Evolutionary conservation across 495 filamentous ascomycete genomes (phyloP).

Genomic region (Penicillium steckii): DNA sequence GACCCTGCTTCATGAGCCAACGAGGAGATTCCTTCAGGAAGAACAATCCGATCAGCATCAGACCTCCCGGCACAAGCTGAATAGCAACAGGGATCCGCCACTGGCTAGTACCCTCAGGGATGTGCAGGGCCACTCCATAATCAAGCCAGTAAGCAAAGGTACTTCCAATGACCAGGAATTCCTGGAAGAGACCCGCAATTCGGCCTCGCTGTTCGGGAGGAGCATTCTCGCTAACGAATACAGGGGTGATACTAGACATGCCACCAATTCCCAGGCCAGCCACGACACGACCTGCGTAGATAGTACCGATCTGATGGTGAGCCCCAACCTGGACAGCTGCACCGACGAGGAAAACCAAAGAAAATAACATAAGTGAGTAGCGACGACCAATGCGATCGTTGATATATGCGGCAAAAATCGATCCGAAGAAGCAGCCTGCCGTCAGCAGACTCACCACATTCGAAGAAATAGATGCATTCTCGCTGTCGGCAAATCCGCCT

Average conservation of each 20-base stretch:
- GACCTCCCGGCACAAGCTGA: constrained; percentile 51
- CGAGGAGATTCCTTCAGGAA: constrained; percentile 55
- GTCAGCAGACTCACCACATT: constrained; percentile 62
- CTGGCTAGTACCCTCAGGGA: constrained; percentile 42
- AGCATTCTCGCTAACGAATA: constrained; percentile 50
- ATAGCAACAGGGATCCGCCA: constrained; percentile 55
- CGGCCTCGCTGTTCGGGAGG: constrained; percentile 43
- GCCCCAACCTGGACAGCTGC: constrained; percentile 59
- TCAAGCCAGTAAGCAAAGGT: constrained; percentile 47
- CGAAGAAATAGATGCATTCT: constrained; percentile 47
- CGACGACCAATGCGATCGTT: constrained; percentile 60
- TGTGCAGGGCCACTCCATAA: constrained; percentile 48
- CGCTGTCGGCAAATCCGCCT: constrained; percentile 27
- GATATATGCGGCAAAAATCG: constrained; percentile 56
- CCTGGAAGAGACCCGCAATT: constrained; percentile 37
- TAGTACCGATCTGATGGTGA: constrained; percentile 30
- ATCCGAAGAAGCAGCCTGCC: constrained; percentile 69
- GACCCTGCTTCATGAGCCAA: constrained; percentile 51
- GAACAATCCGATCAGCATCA: constrained; percentile 50
- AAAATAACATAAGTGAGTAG: constrained; percentile 55
- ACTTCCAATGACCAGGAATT: constrained; percentile 30
- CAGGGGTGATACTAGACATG: constrained; percentile 46
- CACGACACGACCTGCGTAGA: constrained; percentile 44
- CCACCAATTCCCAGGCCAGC: constrained; percentile 45
- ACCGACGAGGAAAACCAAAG: constrained; percentile 60